A percentile compares a stretch with the other conserved stretches of the same genome.
These are phyloP conservation scores for Dissophora globulifera DNA, from an alignment of 192 early-diverging fungal genomes.

Conservation along the genomic window DNA sequence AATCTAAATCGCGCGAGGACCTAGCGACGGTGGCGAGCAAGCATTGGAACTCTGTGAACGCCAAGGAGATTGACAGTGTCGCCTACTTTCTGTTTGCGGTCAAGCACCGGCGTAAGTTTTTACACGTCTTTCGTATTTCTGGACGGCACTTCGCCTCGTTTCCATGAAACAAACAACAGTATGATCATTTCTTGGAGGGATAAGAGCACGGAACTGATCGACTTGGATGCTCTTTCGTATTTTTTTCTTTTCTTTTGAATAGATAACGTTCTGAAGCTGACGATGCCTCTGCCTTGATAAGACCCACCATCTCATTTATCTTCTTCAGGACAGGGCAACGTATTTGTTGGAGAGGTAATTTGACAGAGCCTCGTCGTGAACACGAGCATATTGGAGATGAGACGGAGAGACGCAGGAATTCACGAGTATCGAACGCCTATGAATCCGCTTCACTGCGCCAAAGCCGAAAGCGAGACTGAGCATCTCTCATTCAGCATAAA, in stretches of 20 bases:
- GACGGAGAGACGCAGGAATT: too few relatives aligned
- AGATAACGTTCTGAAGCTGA: conserved; percentile 49
- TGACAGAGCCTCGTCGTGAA: too few relatives aligned
- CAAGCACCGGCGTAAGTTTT: conserved; percentile 49
- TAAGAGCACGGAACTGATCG: neutral
- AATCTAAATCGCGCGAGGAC: conserved; percentile 34
- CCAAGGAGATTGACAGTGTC: conserved; percentile 44
- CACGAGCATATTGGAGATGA: too few relatives aligned
- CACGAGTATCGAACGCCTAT: too few relatives aligned
- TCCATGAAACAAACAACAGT: neutral
- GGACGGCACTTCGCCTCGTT: neutral
- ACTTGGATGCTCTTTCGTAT: neutral
- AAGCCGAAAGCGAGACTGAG: too few relatives aligned
- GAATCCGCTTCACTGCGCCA: too few relatives aligned
- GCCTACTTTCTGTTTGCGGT: conserved; percentile 53
- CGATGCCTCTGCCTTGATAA: conserved; percentile 46
- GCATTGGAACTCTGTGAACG: conserved; percentile 28
- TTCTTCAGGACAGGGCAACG: too few relatives aligned
- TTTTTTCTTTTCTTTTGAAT: neutral
- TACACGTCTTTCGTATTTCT: neutral
- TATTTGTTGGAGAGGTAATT: too few relatives aligned
- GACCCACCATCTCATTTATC: too few relatives aligned
- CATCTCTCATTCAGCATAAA: too few relatives aligned
- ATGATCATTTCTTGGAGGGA: neutral
- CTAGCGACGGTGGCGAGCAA: conserved; percentile 25